Base-by-base conservation (phyloP, 768 basidiomycete species). In the Phaeotremella skinneri region DNA sequence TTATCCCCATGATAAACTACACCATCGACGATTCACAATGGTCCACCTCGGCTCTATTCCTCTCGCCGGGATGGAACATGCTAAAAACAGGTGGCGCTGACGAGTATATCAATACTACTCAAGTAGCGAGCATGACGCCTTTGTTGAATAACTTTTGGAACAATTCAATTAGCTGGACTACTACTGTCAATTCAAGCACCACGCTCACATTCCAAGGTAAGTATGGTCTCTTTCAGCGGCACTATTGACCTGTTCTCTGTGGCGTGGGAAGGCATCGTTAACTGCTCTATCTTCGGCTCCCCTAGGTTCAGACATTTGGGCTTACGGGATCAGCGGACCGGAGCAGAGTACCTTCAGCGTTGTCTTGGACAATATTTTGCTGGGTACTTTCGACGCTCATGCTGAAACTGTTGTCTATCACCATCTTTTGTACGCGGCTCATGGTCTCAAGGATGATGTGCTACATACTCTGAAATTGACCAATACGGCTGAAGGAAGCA, bases 41-140 rank as follows among this genome's bases (percentile, higher is more conserved):
- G 69, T 23, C 56, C 7, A 68, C 64, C 1, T 53, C 69, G 0
- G 26, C 47, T 29, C 43, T 71, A 14, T 31, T 48, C 7, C 58
- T 71, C n/a, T 63, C 64, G 0, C 29, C 59, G 14, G 69, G 69
- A 48, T 71, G 69, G 69, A 71, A 71, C 58, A 71, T 71, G 69
- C 52, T 71, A 21, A 49, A 67, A 4, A 37, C 17, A 3, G 53
- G 58, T 25, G 69, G 64, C 1, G 34, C 58, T 2, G 45, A 68
- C 34, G 34, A 71, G 29, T 68, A 52, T 32, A 63, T 71, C 32
- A 54, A 63, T 41, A 14, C 39, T 1, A 41, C 23, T 0, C 49
- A 64, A 23, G 67, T 61, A 4, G 53, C 20, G 2, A 41, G 34
- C 29, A 66, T 71, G 56, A 47, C 11, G 25, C 59, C 64, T 5